These are phyloP conservation scores for Talaromyces funiculosus DNA, from an alignment of 2,329 filamentous ascomycete genomes.

Conservation along the genomic window DNA sequence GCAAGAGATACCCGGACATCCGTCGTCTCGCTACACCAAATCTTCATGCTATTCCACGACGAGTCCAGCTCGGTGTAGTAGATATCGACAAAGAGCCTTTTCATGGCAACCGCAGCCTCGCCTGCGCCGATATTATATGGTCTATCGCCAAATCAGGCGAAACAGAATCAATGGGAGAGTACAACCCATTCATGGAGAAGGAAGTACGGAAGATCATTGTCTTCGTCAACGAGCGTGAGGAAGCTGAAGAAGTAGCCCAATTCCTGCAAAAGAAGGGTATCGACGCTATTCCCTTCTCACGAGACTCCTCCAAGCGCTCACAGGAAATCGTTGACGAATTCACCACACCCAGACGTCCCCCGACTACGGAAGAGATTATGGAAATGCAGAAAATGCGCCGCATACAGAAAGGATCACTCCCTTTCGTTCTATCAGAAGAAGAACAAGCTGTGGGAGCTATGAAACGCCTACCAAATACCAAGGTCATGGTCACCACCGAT, in stretches of 20 bases:
- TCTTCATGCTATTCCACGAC: slow-evolving; percentile 87
- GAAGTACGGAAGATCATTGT: slow-evolving; percentile 83
- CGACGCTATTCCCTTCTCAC: slow-evolving; percentile 75
- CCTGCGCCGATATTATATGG: slow-evolving; percentile 93
- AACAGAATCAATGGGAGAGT: slow-evolving; percentile 26
- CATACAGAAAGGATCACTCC: slow-evolving; percentile 34
- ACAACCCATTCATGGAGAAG: slow-evolving; percentile 36
- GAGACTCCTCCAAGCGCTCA: slow-evolving; percentile 76
- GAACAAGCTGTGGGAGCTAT: slow-evolving; percentile 17
- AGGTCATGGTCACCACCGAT: slow-evolving; percentile 91
- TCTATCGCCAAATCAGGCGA: slow-evolving; percentile 77
- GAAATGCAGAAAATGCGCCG: slow-evolving; percentile 26
- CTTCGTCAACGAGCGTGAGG: slow-evolving; percentile 94
- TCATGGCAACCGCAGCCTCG: slow-evolving; percentile 83
- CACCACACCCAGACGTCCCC: slow-evolving; percentile 44
- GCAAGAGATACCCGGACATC: slow-evolving; percentile 74
- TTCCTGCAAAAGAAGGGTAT: slow-evolving; percentile 82
- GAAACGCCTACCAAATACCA: slow-evolving; percentile 46
- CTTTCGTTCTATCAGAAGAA: slow-evolving; percentile 34
- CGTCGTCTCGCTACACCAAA: slow-evolving; percentile 87
- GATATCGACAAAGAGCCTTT: slow-evolving; percentile 92
- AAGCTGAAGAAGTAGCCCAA: slow-evolving; percentile 70
- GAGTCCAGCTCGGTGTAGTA: slow-evolving; percentile 88
- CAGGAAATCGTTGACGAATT: slow-evolving; percentile 72
- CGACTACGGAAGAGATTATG: slow-evolving; percentile 32